Evolutionary conservation across 108 stramenopile genomes (phyloP), one percentile per base, ranked within the genome.

Genomic region (Pseudonitzschia multistriata): DNA sequence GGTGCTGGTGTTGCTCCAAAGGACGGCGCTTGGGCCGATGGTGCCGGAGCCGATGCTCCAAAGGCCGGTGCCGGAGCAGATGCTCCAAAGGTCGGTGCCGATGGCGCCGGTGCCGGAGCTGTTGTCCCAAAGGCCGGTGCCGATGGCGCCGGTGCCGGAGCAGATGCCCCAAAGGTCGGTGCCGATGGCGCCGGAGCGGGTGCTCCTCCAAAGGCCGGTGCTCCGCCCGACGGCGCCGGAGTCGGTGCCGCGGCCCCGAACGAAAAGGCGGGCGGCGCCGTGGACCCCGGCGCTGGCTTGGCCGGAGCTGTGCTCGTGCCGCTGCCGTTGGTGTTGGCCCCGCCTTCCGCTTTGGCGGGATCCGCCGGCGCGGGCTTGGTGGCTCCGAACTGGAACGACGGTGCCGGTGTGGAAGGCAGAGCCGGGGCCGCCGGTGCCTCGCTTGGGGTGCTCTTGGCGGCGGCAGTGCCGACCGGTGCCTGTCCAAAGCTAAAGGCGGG

Each of bases 401-500:
- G 31, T 21, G 57, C 31, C 21, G 57, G 35, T 8, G 15, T 59
- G 19, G 57, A 59, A 59, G 21, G 33, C n/a, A n/a, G 31, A 30
- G 33, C 57, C 6, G 57, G 31, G 19, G 28, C 57, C 15, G 8
- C 57, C 35, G 33, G 33, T 30, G 33, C 35, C 10, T 30, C 57
- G 25, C n/a, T 36, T 33, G 57, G n/a, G 11, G 57, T 27, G 29
- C 27, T 55, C 14, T 7, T 33, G 35, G 1, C 30, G 28, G 67
- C 50, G 0, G 67, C 7, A 47, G 30, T 14, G 30, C 27, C 19
- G 5, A 30, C 34, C 27, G 49, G 6, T 11, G 42, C 5, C 30
- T 52, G 52, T 52, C 67, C 67, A 19, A 67, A 67, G 19, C 15
- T 33, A 33, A 67, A 67, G n/a, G 64, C 35, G 6, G 64, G 47